Conservation (phyloP, 805 yeast genomes). For the Teunomyces tritomae region DNA sequence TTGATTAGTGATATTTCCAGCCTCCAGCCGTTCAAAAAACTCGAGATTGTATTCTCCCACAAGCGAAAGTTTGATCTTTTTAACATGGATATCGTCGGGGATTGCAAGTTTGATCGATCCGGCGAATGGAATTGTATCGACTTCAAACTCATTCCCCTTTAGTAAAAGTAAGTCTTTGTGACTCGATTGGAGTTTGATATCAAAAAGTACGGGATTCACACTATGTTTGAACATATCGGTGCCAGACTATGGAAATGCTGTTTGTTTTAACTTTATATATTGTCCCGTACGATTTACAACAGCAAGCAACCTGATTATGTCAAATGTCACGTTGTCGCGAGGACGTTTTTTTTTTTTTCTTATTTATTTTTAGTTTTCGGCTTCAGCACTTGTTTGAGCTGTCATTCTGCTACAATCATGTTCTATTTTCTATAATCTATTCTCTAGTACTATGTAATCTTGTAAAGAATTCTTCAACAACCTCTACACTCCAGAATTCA, state of each 20-base stretch:
- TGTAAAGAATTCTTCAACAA: slow-evolving; percentile 34
- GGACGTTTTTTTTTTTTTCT: no score
- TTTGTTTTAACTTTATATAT: background rate
- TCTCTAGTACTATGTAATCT: slow-evolving; percentile 12
- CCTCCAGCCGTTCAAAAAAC: slow-evolving; percentile 32
- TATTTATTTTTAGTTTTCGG: no score
- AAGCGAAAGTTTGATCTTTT: slow-evolving; percentile 35
- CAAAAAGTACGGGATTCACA: slow-evolving; percentile 32
- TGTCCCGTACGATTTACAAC: background rate
- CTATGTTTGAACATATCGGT: slow-evolving; percentile 21
- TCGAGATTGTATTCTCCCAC: slow-evolving; percentile 44
- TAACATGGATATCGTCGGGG: slow-evolving; percentile 41
- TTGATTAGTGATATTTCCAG: slow-evolving; percentile 30
- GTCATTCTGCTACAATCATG: background rate
- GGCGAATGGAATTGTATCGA: slow-evolving; percentile 40
- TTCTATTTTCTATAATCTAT: no score
- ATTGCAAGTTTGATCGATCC: slow-evolving; percentile 49
- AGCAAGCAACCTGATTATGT: no score
- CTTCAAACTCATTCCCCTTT: slow-evolving; percentile 44
- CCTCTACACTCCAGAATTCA: slow-evolving; percentile 57
- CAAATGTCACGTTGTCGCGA: no score
- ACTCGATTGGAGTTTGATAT: slow-evolving; percentile 36
- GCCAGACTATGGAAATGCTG: background rate
- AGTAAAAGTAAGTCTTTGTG: slow-evolving; percentile 42
- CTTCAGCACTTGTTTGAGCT: no score